Base-by-base conservation (phyloP, 2,329 filamentous ascomycete species). In the Ascochyta pisi region DNA sequence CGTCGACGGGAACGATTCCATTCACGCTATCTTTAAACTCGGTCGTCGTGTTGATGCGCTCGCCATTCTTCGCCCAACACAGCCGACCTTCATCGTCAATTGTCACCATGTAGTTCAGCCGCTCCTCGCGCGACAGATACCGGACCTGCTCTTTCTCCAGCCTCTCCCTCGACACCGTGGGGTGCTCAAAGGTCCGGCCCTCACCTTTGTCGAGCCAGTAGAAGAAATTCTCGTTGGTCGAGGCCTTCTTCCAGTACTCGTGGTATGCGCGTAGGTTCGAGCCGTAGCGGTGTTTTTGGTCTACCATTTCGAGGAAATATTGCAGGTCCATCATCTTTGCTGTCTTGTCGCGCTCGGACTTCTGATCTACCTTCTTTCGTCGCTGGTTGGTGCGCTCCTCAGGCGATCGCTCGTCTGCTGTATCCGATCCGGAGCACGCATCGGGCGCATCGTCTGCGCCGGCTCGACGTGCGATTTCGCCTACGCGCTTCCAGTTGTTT, bases 131-230 rank as follows among this genome's bases (percentile, higher is more conserved):
- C 6, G 88, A 91, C 22, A 97, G 79, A 71, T 96, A 97, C 16
- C 93, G 84, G 1, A 96, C 90, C 66, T 88, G 86, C 73, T 96
- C 91, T 23, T 85, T 83, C 47, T 95, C 90, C 6, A 96, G 79
- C 13, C 86, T 81, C 56, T 90, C 88, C 33, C 93, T 83, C 1
- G 91, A 88, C 61, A 92, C 92, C 0, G 85, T 83, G 3, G 86
- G 83, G 12, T 94, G 78, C 60, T 94, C 89, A 39, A 95, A 71
- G 35, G 84, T 74, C 63, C 81, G 86, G 0, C 93, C 93, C 44
- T 88, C 88, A 5, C 93, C 93, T 55, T 89, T 82, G 71, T 97
- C 93, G 1, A 96, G 81, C 92, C 93, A 96, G 77, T 92, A 94
- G 74, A 96, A 96, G 82, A 93, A 97, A 70, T 95, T 96, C 72